phyloP scores from a whole-genome alignment of 495 filamentous ascomycete species.

The Venustampulla echinocandica region DNA sequence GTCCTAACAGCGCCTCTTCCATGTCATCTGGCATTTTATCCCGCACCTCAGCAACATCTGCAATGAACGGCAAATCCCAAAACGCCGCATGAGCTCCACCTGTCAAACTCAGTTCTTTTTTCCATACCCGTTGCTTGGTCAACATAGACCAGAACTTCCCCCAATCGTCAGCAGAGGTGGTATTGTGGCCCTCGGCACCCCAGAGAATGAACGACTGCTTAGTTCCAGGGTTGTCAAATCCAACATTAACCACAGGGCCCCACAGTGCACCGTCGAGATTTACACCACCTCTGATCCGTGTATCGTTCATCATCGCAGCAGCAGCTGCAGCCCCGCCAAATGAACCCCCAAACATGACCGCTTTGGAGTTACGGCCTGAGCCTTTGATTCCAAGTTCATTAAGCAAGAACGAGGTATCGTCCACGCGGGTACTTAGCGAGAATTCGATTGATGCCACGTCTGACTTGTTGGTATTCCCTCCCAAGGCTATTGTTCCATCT shows the following conservation, averaged over 20 bases:
- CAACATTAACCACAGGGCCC: conserved; percentile 4
- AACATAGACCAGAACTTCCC: background rate
- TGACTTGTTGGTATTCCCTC: conserved; percentile 3
- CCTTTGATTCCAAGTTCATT: conserved; percentile 19
- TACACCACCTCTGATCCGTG: conserved; percentile 8
- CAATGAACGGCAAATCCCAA: conserved; percentile 2
- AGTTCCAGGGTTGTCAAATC: background rate
- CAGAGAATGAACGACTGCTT: conserved; percentile 5
- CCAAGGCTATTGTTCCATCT: conserved; percentile 19
- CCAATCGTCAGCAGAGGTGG: background rate
- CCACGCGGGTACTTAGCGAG: conserved; percentile 15
- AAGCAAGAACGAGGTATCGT: conserved; percentile 29
- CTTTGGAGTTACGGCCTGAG: background rate
- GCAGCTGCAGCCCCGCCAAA: conserved; percentile 10
- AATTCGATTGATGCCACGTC: background rate
- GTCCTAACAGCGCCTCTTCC: background rate
- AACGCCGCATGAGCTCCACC: background rate
- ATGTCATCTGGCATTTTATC: background rate
- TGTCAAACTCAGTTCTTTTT: conserved; percentile 4
- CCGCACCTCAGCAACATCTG: conserved; percentile 1
- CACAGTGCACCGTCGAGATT: conserved; percentile 11
- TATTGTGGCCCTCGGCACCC: conserved; percentile 6
- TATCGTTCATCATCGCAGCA: conserved; percentile 6
- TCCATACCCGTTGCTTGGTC: background rate
- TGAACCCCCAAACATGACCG: background rate